Conservation (phyloP, 805 yeast species). For the Barnettozyma pratensis region DNA sequence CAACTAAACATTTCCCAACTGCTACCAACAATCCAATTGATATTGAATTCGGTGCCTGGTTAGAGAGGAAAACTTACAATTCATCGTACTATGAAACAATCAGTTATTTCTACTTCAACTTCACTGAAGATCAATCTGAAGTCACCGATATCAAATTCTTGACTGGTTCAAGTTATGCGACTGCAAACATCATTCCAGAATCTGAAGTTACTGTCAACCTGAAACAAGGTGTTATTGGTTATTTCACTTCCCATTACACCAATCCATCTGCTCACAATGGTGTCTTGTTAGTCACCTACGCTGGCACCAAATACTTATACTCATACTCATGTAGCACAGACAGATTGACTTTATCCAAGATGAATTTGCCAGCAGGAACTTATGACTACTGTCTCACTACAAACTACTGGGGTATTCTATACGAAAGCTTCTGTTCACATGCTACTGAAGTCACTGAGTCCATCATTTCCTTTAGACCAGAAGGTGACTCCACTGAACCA, state of each 20-base stretch:
- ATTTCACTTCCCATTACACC: neutral
- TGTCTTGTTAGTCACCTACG: slow-evolving; percentile 4
- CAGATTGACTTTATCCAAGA: neutral
- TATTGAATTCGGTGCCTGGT: neutral
- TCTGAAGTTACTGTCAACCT: slow-evolving; percentile 15
- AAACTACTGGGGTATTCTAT: slow-evolving; percentile 3
- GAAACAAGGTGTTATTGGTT: slow-evolving; percentile 14
- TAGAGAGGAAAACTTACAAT: neutral
- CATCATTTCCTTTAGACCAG: neutral
- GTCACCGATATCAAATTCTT: slow-evolving; percentile 15
- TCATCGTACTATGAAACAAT: neutral
- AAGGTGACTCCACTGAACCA: too few relatives aligned
- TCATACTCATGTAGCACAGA: slow-evolving; percentile 5
- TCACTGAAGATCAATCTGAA: slow-evolving; percentile 13
- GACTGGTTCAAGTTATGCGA: slow-evolving; percentile 2
- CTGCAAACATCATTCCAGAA: neutral
- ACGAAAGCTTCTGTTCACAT: slow-evolving; percentile 3
- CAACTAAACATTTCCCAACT: too few relatives aligned
- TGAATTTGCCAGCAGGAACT: neutral
- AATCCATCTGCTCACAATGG: slow-evolving; percentile 1
- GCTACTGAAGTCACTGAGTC: neutral
- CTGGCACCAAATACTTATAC: slow-evolving; percentile 7
- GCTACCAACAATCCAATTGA: too few relatives aligned
- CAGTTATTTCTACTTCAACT: slow-evolving; percentile 10
- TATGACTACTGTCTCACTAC: slow-evolving; percentile 7